Base-by-base conservation (phyloP, 2,329 filamentous ascomycete genomes). In the Fusarium armeniacum region DNA sequence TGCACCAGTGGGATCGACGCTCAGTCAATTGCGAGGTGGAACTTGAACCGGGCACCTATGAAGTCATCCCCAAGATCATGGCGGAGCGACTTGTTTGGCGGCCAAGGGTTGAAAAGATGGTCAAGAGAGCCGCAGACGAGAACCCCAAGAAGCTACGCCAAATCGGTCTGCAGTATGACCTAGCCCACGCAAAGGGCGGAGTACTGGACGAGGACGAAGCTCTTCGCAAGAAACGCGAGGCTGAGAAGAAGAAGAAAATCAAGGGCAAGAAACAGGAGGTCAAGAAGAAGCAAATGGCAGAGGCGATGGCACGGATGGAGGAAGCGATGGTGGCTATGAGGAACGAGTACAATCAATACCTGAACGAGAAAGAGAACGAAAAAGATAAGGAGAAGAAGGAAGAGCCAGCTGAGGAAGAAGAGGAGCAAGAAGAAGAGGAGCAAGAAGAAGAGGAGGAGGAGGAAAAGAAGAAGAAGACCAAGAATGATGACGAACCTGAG, bases 21-120 rank as follows among this genome's bases (percentile, higher is more conserved):
- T 90, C 89, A 2, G 87, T 92, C 16, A 91, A 87, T 59, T 90
- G 88, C n/a, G 91, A 93, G 73, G 82, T 93, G n/a, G 82, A 89
- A 38, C 86, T 93, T 3, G 87, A 91, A 33, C 84, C 90, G 0
- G 91, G 91, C 8, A 85, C 82, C 18, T 93, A 93, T 78, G 87
- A 87, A 44, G 86, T 93, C 1, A 80, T 93, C 11, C 87, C 92
- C 73, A 92, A 91, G 75, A 85, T 93, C 69, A 89, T 87, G 6
- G 89, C 90, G 0, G 73, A 74, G 30, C 74, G 81, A 15, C 82
- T 83, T 11, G 79, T 83, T 10, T 76, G 78, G 5, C 75, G 78
- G 4, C 79, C 81, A 2, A 85, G 86, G 0, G 84, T 89, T 0
- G 87, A 90, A 63, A 84, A 90, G 33, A 84, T 89, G 0, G 86